Evolutionary conservation across 225 moss, liverwort and hornwort genomes (phyloP).

Genomic region (Rhytidiadelphus loreus): DNA sequence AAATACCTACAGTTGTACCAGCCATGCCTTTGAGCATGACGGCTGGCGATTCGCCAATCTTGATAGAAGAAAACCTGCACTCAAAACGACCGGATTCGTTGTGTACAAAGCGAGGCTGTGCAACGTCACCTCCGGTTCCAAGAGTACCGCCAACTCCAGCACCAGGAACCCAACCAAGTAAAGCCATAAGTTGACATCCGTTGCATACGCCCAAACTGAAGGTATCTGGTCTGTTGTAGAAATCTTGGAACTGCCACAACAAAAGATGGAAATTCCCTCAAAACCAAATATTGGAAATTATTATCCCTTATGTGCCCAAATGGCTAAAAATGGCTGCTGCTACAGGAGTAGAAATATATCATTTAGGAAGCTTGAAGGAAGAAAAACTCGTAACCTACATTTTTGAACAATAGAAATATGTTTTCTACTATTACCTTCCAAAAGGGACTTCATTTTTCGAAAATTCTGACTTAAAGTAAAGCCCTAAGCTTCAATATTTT

Average conservation of each 20-base stretch:
- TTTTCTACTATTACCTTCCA: not conserved
- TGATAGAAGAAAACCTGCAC: slow-evolving; percentile 89
- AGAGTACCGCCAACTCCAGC: slow-evolving; percentile 75
- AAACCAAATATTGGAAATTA: not conserved
- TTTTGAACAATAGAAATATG: not conserved
- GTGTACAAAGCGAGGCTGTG: slow-evolving; percentile 90
- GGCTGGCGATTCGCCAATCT: slow-evolving; percentile 73
- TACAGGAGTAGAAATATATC: not conserved
- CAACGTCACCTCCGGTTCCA: slow-evolving; percentile 62
- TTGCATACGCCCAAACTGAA: slow-evolving; percentile 98
- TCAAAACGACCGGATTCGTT: slow-evolving; percentile 93
- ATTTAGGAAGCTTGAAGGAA: not conserved
- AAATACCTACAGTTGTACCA: slow-evolving; percentile 80
- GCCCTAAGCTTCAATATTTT: not conserved
- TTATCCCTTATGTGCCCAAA: not conserved
- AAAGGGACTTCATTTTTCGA: not conserved
- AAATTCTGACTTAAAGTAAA: not conserved
- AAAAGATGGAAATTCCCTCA: not conserved
- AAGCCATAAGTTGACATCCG: slow-evolving; percentile 92
- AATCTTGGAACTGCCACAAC: slow-evolving; percentile 68
- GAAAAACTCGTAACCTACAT: not conserved
- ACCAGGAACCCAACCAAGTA: slow-evolving; percentile 97
- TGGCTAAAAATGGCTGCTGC: too few species aligned
- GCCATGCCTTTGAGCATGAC: slow-evolving; percentile 94
- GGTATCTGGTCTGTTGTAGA: slow-evolving; percentile 82